phyloP scores from a whole-genome alignment of 345 rosid species.

The Leavenworthia alabamica region DNA sequence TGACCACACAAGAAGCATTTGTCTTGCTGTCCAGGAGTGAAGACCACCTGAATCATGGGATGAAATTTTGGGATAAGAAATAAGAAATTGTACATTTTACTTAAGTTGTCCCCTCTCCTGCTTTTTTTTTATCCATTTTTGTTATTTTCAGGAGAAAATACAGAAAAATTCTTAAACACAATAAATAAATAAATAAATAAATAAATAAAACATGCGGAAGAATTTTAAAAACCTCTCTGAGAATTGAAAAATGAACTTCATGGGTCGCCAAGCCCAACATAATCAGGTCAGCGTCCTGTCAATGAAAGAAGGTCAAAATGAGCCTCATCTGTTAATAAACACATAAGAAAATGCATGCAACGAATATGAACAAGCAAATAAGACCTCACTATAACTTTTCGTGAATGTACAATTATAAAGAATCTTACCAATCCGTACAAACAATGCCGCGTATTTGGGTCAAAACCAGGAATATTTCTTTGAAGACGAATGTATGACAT shows the following conservation, averaged over 20 bases:
- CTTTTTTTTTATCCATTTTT: not conserved
- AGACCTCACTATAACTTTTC: too few relatives aligned
- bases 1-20: constrained; percentile 97
- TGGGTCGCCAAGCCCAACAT: constrained; percentile 98
- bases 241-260: constrained; percentile 93
- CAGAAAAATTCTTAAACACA: not conserved
- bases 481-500: constrained; percentile 88
- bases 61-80: not conserved
- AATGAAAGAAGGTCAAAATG: constrained; percentile 18
- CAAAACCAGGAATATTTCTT: constrained; percentile 71
- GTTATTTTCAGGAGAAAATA: not conserved
- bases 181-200: too few relatives aligned
- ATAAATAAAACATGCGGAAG: not conserved
- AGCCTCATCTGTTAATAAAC: constrained; percentile 9
- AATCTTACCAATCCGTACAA: constrained; percentile 75
- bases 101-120: not conserved
- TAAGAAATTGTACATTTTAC: not conserved
- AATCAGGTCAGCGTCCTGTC: constrained; percentile 94
- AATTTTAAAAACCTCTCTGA: constrained; percentile 67
- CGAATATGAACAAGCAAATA: not conserved
- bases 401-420: constrained; percentile 31
- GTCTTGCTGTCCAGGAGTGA: constrained; percentile 82
- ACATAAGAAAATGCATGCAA: not conserved
- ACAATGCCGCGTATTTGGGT: constrained; percentile 83
- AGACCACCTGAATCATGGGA: constrained; percentile 55